Base-by-base conservation (phyloP, 768 basidiomycete genomes). In the Lentinula guzmanii region DNA sequence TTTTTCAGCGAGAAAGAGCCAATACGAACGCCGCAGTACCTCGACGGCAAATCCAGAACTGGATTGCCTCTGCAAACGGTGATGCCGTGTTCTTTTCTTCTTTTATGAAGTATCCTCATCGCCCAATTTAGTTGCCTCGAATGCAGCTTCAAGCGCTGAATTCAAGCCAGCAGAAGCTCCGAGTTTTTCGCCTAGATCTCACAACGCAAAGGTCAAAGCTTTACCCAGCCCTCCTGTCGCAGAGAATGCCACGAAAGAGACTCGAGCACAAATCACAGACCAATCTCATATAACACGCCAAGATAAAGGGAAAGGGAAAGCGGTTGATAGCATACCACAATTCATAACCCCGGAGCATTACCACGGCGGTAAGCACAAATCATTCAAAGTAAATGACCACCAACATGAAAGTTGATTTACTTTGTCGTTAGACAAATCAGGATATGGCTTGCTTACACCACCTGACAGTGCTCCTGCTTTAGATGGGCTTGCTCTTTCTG, bases 241-340 rank as follows among this genome's bases (percentile, higher is more conserved):
- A 21, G 28, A 59, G 9, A 48, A 10, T n/a, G 16, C 28, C 28
- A 6, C 1, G 55, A 42, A 42, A 28, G 48, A 28, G 7, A 50
- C 2, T 11, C 56, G 8, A 24, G 37, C n/a, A 15, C 21, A 2
- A 7, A 9, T 9, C 13, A 41, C 9, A 34, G 15, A n/a, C 45
- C 28, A 8, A 43, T 24, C 16, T 50, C 58, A 21, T 16, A 3
- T 41, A 16, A 59, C 33, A 13, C 10, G 9, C 10, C 37, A 48
- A 21, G 43, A 50, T 37, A 59, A 59, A 21, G 45, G 58, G 33
- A 59, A 59, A 21, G 45, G n/a, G 45, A 59, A 21, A 28, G 43
- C 43, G 1, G 2, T 21, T 24, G 58, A 46, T 13, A 28, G 16
- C 24, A 28, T 18, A 18, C 8, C 5, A 16, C 31, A 43, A 5